These are phyloP conservation scores for Dothidotthia symphoricarpi DNA, from an alignment of 2,329 filamentous ascomycete genomes.

Conservation along the genomic window DNA sequence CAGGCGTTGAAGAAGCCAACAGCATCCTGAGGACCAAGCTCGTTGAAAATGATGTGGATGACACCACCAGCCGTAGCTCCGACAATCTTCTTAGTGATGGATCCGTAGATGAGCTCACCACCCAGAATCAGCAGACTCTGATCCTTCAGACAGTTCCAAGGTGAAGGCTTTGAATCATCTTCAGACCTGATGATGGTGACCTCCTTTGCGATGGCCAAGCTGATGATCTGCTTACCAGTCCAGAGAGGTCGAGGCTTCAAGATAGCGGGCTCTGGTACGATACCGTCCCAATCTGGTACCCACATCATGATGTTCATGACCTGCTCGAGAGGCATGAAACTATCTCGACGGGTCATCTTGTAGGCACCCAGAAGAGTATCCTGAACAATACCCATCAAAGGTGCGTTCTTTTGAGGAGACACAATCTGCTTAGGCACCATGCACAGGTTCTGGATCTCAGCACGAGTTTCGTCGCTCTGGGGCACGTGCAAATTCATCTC, in stretches of 20 bases:
- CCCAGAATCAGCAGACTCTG: constrained; percentile 79
- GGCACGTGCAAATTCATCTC: constrained; percentile 99
- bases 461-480: constrained; percentile 93
- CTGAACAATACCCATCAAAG: constrained; percentile 99
- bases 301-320: constrained; percentile 97
- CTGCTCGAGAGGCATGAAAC: constrained; percentile 83
- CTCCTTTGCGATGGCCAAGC: constrained; percentile 83
- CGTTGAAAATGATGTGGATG: constrained; percentile 94
- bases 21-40: constrained; percentile 79
- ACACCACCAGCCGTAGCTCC: constrained; percentile 89
- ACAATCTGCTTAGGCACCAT: constrained; percentile 99
- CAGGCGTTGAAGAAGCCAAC: constrained; percentile 96
- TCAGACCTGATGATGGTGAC: constrained; percentile 67
- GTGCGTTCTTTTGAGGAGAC: constrained; percentile 93
- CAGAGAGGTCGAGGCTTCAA: constrained; percentile 87
- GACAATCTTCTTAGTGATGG: constrained; percentile 90
- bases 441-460: constrained; percentile 90
- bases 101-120: constrained; percentile 85
- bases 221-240: constrained; percentile 98
- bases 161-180: constrained; percentile 55
- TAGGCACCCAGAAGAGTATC: constrained; percentile 95
- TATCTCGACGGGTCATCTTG: constrained; percentile 91
- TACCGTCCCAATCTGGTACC: constrained; percentile 96
- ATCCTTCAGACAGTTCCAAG: constrained; percentile 67
- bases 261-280: constrained; percentile 91